Evolutionary conservation across 352 stramenopile genomes (phyloP), one percentile per base, ranked within the genome.

Genomic region (Blastocystis sp.): DNA sequence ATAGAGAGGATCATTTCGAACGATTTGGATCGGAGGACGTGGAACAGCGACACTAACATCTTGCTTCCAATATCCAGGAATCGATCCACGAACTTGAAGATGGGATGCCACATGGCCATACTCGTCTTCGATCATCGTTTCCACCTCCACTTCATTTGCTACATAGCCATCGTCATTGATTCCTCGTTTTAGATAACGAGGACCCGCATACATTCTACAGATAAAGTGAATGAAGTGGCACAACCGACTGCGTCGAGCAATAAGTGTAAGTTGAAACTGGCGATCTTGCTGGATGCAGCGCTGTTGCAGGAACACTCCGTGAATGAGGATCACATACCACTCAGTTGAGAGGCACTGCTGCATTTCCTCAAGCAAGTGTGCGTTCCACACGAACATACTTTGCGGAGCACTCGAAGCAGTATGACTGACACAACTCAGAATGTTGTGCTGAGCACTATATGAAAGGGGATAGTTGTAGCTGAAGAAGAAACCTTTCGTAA

Each of bases 41-140:
- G 97, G 97, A 63, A 98, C 94, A 6, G 96, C 98, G 5, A 98
- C 95, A 45, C 93, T 98, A 3, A 94, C 98, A 88, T 99, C 96
- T 91, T 99, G 97, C 0, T 95, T 98, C 97, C 97, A 99, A 90
- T 98, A 99, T 0, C 97, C 98, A n/a, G 97, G 97, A 91, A 99
- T 99, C 2, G 95, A 98, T 3, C 97, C 97, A 45, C 97, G 94
- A 69, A 99, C 95, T 91, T 99, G 97, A 55, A 99, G 93, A 89
- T 98, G 1, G 94, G 96, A 23, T 94, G 98, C 90, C 98, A 98
- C 23, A 96, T 96, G 20, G 92, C 95, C 68, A 91, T 95, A 94
- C 92, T 96, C 80, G 11, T 88, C 94, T 50, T 92, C 77, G 26
- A 97, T 93, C 69, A 98, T 97, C 89, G 98, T 95, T 91, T 99